Percentiles rank a stretch among this genome's conserved stretches.
Evolutionary conservation across 2,329 filamentous ascomycete species (phyloP).

Genomic region (Fusarium sp.): DNA sequence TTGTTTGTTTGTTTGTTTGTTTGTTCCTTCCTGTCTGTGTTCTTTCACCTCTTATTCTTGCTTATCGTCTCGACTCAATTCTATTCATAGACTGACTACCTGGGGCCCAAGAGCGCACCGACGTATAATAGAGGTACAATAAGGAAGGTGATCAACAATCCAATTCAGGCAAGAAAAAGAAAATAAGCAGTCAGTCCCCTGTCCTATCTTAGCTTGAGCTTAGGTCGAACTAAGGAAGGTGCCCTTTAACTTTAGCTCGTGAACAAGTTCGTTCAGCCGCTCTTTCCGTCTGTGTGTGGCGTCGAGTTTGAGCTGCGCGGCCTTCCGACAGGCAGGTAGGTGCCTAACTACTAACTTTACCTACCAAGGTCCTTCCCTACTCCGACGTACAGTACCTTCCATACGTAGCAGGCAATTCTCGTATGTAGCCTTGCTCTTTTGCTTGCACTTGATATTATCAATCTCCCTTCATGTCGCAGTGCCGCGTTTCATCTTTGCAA

Average conservation of each 20-base stretch:
- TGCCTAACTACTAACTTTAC: neutral
- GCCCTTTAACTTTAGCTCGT: slow-evolving; percentile 9
- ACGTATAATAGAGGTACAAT: neutral
- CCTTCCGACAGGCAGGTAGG: too few species aligned
- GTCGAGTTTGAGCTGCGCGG: slow-evolving; percentile 1
- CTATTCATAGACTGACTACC: neutral
- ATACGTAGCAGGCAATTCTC: neutral
- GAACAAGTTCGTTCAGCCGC: slow-evolving; percentile 31
- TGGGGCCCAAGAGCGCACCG: neutral
- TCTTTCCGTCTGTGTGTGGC: slow-evolving; percentile 27
- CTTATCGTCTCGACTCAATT: neutral
- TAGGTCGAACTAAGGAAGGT: slow-evolving; percentile 9
- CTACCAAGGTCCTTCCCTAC: neutral
- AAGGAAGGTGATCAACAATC: neutral
- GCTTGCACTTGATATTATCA: neutral
- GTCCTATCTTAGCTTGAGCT: slow-evolving; percentile 9
- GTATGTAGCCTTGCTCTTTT: slow-evolving; percentile 7
- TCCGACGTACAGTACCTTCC: neutral
- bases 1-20: neutral
- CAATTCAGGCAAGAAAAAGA: neutral
- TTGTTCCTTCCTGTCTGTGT: neutral
- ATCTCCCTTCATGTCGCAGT: slow-evolving; percentile 16
- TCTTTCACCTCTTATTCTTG: slow-evolving; percentile 6
- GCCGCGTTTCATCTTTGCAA: slow-evolving; percentile 27
- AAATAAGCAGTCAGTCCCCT: neutral